Evolutionary conservation across 176 grass and related monocot genomes (phyloP).

Genomic region (Secale cereale): DNA sequence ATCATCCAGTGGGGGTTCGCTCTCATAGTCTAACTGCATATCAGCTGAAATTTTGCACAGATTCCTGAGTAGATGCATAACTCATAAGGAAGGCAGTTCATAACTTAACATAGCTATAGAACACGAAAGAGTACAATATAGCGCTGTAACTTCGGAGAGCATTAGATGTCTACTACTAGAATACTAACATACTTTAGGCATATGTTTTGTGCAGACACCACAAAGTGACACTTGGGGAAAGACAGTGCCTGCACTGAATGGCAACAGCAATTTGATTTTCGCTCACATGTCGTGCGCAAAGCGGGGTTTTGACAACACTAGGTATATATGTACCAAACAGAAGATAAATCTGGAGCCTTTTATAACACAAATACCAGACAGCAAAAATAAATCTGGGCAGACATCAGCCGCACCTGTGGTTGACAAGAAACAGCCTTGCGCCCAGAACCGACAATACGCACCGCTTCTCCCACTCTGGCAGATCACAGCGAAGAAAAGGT

Average conservation of each 20-base stretch:
- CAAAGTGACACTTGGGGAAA: neutral
- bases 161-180: neutral
- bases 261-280: neutral
- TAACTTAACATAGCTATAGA: neutral
- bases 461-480: constrained; percentile 36
- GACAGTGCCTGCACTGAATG: neutral
- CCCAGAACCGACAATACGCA: neutral
- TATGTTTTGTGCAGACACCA: constrained; percentile 6
- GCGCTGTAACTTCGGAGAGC: neutral
- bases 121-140: neutral
- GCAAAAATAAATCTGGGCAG: neutral
- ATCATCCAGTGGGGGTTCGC: constrained; percentile 52
- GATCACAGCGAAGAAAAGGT: constrained; percentile 10
- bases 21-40: constrained; percentile 70
- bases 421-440: constrained; percentile 9
- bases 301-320: neutral
- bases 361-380: neutral
- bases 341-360: neutral
- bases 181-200: neutral
- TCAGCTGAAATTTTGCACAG: constrained; percentile 60
- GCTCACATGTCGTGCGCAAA: neutral
- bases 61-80: constrained; percentile 36
- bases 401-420: neutral
- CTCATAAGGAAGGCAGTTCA: neutral
- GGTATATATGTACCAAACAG: neutral